Conservation (phyloP, 1,284 basidiomycete species). For the Sporisorium iseilematis-ciliati region DNA sequence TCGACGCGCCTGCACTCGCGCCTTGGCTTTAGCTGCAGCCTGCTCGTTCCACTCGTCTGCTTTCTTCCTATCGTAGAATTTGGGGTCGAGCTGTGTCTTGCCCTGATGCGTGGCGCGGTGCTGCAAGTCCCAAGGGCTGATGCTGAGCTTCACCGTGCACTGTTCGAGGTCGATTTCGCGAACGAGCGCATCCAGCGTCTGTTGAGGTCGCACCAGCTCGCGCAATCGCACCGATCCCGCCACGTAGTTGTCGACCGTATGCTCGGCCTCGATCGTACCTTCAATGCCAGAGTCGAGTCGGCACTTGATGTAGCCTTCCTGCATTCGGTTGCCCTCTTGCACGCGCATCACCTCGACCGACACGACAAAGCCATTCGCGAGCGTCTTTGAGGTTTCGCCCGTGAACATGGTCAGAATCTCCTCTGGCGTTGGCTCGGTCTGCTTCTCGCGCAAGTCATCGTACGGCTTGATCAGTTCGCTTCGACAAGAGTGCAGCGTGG, state of each 20-base stretch:
- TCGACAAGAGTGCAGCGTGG: slow-evolving; percentile 79
- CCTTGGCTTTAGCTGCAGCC: slow-evolving; percentile 84
- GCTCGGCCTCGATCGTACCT: slow-evolving; percentile 63
- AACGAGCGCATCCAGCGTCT: slow-evolving; percentile 85
- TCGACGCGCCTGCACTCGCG: slow-evolving; percentile 77
- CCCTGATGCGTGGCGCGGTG: slow-evolving; percentile 78
- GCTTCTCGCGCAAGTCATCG: slow-evolving; percentile 80
- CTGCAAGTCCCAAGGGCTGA: slow-evolving; percentile 78
- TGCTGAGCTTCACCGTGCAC: slow-evolving; percentile 82
- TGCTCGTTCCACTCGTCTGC: slow-evolving; percentile 80
- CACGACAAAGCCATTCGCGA: slow-evolving; percentile 84
- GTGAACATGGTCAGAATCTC: slow-evolving; percentile 95
- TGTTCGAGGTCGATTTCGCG: slow-evolving; percentile 78
- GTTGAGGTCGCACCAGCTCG: slow-evolving; percentile 72
- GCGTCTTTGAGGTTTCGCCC: slow-evolving; percentile 85
- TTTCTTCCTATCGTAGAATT: slow-evolving; percentile 78
- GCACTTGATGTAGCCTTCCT: slow-evolving; percentile 73
- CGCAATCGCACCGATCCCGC: slow-evolving; percentile 54
- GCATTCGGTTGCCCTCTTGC: slow-evolving; percentile 49
- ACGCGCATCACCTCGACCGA: slow-evolving; percentile 81
- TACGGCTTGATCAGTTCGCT: slow-evolving; percentile 89
- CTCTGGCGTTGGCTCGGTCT: slow-evolving; percentile 79
- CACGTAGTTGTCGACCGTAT: slow-evolving; percentile 55
- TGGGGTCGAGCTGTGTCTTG: slow-evolving; percentile 76
- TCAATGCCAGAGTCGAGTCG: slow-evolving; percentile 88